phyloP scores from a whole-genome alignment of 441 rosid species.

The Mallotus japonicus region DNA sequence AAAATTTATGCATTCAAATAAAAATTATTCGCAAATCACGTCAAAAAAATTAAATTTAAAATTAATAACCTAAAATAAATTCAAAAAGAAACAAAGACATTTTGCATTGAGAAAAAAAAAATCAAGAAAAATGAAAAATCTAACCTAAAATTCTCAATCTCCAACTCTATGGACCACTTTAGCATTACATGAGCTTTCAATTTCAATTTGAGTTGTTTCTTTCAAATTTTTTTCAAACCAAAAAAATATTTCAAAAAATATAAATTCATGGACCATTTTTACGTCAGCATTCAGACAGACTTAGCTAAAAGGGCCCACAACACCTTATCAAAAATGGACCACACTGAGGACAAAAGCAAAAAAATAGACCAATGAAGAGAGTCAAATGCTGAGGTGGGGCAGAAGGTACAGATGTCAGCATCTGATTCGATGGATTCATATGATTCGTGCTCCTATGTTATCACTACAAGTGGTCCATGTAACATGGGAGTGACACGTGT shows the following conservation, averaged over 20 bases:
- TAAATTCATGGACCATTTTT: background rate
- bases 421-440: background rate
- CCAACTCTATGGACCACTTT: no score
- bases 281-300: background rate
- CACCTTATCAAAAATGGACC: slow-evolving; percentile 17
- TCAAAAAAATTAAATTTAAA: no score
- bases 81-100: no score
- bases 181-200: no score
- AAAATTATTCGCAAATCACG: no score
- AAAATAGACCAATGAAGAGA: slow-evolving; percentile 5
- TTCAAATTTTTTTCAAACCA: no score
- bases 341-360: background rate
- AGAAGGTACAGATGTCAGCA: slow-evolving; percentile 4
- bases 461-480: slow-evolving; percentile 39
- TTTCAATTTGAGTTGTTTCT: no score
- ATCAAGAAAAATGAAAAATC: no score
- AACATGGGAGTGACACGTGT: slow-evolving; percentile 25
- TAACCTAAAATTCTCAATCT: no score
- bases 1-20: no score
- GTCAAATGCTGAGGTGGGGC: slow-evolving; percentile 10
- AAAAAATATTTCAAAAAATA: background rate
- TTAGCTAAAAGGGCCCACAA: background rate
- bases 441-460: background rate
- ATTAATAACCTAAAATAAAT: background rate
- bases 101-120: no score